Evolutionary conservation across 208 protist species (phyloP).

Genomic region (Leishmania braziliensis): DNA sequence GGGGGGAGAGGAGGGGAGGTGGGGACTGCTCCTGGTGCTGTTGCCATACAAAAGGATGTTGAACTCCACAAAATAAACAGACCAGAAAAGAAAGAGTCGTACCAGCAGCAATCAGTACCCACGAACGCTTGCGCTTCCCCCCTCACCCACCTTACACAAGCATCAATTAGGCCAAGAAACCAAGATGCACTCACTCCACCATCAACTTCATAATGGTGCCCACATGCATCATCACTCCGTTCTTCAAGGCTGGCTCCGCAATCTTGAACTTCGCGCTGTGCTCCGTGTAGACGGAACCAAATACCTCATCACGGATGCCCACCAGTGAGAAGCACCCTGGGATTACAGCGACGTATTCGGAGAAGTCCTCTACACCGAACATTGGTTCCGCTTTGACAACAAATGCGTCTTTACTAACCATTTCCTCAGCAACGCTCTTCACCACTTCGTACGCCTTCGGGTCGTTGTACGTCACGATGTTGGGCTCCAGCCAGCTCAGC

Average conservation of each 20-base stretch:
- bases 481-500: slow-evolving; percentile 79
- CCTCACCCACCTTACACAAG: background rate
- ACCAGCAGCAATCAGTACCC: background rate
- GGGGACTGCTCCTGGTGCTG: background rate
- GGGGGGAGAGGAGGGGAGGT: background rate
- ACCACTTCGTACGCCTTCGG: slow-evolving; percentile 63
- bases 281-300: slow-evolving; percentile 22
- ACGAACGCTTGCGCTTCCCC: background rate
- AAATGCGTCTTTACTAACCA: slow-evolving; percentile 46
- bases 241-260: slow-evolving; percentile 43
- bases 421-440: slow-evolving; percentile 40
- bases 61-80: background rate
- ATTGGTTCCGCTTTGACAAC: slow-evolving; percentile 40
- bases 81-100: too few species aligned
- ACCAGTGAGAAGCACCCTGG: slow-evolving; percentile 58
- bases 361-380: slow-evolving; percentile 75
- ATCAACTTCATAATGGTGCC: slow-evolving; percentile 36
- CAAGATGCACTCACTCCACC: background rate
- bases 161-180: background rate
- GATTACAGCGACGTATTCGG: slow-evolving; percentile 65
- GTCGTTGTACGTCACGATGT: slow-evolving; percentile 84
- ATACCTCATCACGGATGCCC: slow-evolving; percentile 34
- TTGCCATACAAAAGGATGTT: background rate
- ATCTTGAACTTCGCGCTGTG: slow-evolving; percentile 45
- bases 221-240: slow-evolving; percentile 48